Evolutionary conservation across 176 grass and related monocot genomes (phyloP).

Genomic region (Triticum aestivum): IWGSC_CS_RefSeq_v2.1 NC_057807.1:312736556-312737055

Average conservation of each 20-base stretch:
- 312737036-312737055: background rate
- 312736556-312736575: background rate
- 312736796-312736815: background rate
- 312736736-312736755: background rate
- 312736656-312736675: background rate
- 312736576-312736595: background rate
- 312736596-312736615: constrained; percentile 2
- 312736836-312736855: background rate
- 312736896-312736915: background rate
- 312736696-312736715: background rate
- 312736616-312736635: background rate
- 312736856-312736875: too few species aligned
- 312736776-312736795: background rate
- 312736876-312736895: too few species aligned
- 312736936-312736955: background rate
- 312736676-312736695: constrained; percentile 6
- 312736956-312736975: background rate
- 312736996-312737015: background rate
- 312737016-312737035: background rate
- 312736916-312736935: background rate
- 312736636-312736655: background rate
- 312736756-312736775: background rate
- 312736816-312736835: background rate
- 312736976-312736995: background rate
- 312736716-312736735: background rate